Evolutionary conservation across 2,329 filamentous ascomycete genomes (phyloP), one percentile per base, ranked within the genome.

Genomic region (Trichoderma atroviride): DNA sequence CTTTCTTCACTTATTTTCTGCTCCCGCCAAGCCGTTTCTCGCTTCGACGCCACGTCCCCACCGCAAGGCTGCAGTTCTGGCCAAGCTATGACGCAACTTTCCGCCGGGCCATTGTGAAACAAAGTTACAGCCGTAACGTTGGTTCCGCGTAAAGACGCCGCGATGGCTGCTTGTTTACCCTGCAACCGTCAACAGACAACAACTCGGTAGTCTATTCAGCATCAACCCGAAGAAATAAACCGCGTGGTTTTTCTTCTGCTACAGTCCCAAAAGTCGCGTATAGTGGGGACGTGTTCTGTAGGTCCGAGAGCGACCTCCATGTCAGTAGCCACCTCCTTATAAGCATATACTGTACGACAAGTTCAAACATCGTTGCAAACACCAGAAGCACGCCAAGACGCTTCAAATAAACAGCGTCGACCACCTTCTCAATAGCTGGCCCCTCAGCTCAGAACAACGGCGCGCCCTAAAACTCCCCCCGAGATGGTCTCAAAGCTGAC

Each of bases 31-130:
- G 50, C 37, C 53, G 63, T 66, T 47, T 57, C 53, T 50, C 53
- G 63, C 63, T 40, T 66, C 53, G 63, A 27, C 64, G 40, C 55
- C 64, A 59, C 64, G 55, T 27, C 64, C 19, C 64, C 64, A 67
- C 64, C 40, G 7, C 60, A 52, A 63, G 60, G 52, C 62, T 57
- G 33, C 52, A 43, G 16, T 35, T 35, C 53, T n/a, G 47, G 31
- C 14, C 40, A 35, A 65, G 61, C 68, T 69, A 69, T 69, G 68
- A 69, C 68, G 68, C 61, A 69, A 27, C 27, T 43, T 68, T 68
- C 19, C 52, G 19, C 61, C 47, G 47, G 65, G 65, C 55, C 57
- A 61, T 68, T 58, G 65, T 67, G 61, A 64, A 64, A 64, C 61
- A 64, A 19, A 14, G 53, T 50, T 35, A n/a, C 14, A 50, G 22